Base-by-base conservation (phyloP, 139 green algal species). In the Pseudopediastrum boryanum region DNA sequence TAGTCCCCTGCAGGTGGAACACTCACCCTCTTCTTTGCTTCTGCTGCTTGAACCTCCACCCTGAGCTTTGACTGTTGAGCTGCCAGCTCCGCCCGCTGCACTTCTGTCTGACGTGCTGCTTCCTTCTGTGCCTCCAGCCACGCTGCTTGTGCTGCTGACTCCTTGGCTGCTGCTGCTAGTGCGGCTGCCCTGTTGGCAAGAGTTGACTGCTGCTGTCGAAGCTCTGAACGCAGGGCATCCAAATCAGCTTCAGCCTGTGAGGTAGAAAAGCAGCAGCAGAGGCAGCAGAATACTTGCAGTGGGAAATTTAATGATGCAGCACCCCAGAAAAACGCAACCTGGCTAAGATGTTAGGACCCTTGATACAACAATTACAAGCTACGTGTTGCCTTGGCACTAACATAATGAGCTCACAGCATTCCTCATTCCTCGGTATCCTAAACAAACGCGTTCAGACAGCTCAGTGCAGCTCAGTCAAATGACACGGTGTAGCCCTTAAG, bases 191-290 rank as follows among this genome's bases (percentile, higher is more conserved):
- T 62, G 16, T 35, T 12, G 29, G 74, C 52, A 8, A 81, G 74
- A 21, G 62, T 63, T 41, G 44, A 23, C 46, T 81, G 74, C 44
- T 81, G 59, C 35, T 71, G 59, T 46, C 63, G 62, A 16, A 81
- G 62, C 62, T 81, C 74, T 54, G 74, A 50, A 36, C 74, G 62
- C 46, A 81, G 62, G 6, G 74, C 65, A 1, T 73, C 74, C 23
- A 81, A 63, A 44, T 81, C 74, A 29, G 62, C 29, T 63, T 81
- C 74, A 38, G 61, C 74, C 74, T 81, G 62, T 21, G 41, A 38
- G 4, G 42, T 33, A 41, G 64, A 19, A 41, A 13, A 33, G 64
- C 62, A 71, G 64, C 13, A 71, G 38, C 38, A 54, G 23, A 39
- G 51, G 2, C 7, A 23, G 7, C 29, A 50, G 31, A 7, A 10